These are phyloP conservation scores for Tuctoria greenei DNA, from an alignment of 176 grass and related monocot species.

Conservation along the genomic window DNA sequence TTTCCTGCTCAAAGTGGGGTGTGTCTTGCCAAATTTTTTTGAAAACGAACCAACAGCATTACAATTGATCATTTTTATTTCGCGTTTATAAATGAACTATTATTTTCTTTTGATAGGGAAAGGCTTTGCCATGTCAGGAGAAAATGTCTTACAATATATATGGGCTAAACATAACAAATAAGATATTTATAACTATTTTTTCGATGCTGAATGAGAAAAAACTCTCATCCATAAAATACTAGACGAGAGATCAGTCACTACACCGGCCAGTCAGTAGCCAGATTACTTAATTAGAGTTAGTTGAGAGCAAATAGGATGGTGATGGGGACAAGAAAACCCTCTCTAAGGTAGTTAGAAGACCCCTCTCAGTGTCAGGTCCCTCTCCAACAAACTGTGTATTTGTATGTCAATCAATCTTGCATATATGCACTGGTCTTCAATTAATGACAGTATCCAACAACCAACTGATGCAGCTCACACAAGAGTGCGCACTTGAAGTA, in stretches of 20 bases:
- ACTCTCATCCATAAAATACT: slow-evolving; percentile 14
- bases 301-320: slow-evolving; percentile 41
- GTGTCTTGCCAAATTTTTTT: slow-evolving; percentile 17
- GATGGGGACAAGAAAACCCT: slow-evolving; percentile 49
- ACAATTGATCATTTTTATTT: slow-evolving; percentile 7
- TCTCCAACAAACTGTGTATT: slow-evolving; percentile 56
- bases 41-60: slow-evolving; percentile 4
- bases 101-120: slow-evolving; percentile 13
- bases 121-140: background rate
- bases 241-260: slow-evolving; percentile 14
- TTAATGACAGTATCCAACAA: slow-evolving; percentile 54
- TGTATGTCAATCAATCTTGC: slow-evolving; percentile 42
- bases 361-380: slow-evolving; percentile 49
- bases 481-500: slow-evolving; percentile 34
- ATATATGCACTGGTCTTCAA: slow-evolving; percentile 46
- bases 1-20: slow-evolving; percentile 42
- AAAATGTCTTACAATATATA: slow-evolving; percentile 30
- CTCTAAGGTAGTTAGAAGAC: slow-evolving; percentile 54
- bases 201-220: slow-evolving; percentile 27
- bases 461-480: slow-evolving; percentile 45
- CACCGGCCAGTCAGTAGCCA: slow-evolving; percentile 23
- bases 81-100: background rate
- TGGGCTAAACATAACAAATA: slow-evolving; percentile 23
- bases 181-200: slow-evolving; percentile 37
- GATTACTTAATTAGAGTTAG: slow-evolving; percentile 46